Evolutionary conservation across 345 rosid species (phyloP), one percentile per base, ranked within the genome.

Genomic region (Aurinia saxatilis): DNA sequence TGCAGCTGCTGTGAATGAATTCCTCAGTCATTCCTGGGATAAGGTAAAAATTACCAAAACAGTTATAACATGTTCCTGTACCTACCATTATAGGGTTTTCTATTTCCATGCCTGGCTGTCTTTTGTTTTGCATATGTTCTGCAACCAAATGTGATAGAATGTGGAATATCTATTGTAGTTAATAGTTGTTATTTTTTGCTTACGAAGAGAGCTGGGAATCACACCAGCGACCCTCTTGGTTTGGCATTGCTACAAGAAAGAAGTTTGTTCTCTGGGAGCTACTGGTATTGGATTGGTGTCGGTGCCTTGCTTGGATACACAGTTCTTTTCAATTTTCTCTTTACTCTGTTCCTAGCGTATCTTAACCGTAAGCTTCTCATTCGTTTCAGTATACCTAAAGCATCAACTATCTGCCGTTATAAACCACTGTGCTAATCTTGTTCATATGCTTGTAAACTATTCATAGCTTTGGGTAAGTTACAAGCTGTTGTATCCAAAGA

Each of bases 231-330:
- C 27, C 71, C 90, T 46, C 63, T 93, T 45, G 99, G 97, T 12
- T 74, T 81, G 73, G 85, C 85, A 57, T 30, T 87, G 50, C 67
- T 93, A 56, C 75, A 62, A 78, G 81, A 81, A 61, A 88, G 90
- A 52, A 77, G 95, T 73, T 82, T 89, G 69, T 85, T 85, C 79
- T 66, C 85, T 54, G 87, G 79, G 76, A 82, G 75, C 75, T 90
- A 90, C 81, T 90, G 97, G 97, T 93, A 93, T 76, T 93, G 99
- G 99, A 87, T 93, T 15, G 99, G 99, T 44, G 64, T 90, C 49
- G 97, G 82, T 59, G 99, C 96, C 51, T 77, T 90, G 82, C 73
- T 93, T 45, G 99, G 99, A 78, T 93, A 87, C 65, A 79, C 95
- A 17, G 29, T 90, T 70, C 45, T 93, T 31, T 70, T 93, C 65